Evolutionary conservation across 1,284 basidiomycete species (phyloP), one percentile per base, ranked within the genome.

Genomic region (Afroboletus lepidellus): DNA sequence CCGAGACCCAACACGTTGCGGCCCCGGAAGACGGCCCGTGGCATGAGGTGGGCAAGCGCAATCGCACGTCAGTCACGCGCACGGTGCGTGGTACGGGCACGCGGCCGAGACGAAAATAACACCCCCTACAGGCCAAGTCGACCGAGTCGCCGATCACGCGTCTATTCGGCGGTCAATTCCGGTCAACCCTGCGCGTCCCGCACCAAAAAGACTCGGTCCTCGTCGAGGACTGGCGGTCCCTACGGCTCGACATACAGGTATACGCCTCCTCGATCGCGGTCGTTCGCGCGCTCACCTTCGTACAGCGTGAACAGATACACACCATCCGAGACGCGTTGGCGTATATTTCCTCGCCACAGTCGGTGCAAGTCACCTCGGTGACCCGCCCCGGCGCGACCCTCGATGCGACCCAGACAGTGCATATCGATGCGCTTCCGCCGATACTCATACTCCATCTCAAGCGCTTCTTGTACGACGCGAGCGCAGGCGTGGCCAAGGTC

Each of bases 1-100:
- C 42, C 0, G 55, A 57, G 33, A 27, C 46, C 9, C 63, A 57
- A 49, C 57, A 57, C 4, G 43, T 50, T 12, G 50, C 46, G 5
- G 11, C 18, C 8, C 69, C 70, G 16, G 85, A 84, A 23, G 83
- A 84, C 48, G 85, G 84, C 9, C 63, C 43, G 9, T 98, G 96
- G 96, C 72, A 92, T 41, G 95, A 98, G 71, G 94, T 99, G 0
- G 94, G 94, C 27, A 92, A 88, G 70, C 87, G 87, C 70, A 97
- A 97, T 64, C 83, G 86, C 63, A 84, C 80, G 18, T 85, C 91
- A n/a, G 77, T 91, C 44, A 94, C 94, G 2, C 77, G 94, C 43
- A 87, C 84, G 27, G 90, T 90, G 61, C 51, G 86, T 77, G 1
- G 16, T 51, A 46, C 38, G 38, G 33, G 27, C 29, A 50, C 8